Base-by-base conservation (phyloP, 495 filamentous ascomycete species). In the Cenococcum geophilum region DNA sequence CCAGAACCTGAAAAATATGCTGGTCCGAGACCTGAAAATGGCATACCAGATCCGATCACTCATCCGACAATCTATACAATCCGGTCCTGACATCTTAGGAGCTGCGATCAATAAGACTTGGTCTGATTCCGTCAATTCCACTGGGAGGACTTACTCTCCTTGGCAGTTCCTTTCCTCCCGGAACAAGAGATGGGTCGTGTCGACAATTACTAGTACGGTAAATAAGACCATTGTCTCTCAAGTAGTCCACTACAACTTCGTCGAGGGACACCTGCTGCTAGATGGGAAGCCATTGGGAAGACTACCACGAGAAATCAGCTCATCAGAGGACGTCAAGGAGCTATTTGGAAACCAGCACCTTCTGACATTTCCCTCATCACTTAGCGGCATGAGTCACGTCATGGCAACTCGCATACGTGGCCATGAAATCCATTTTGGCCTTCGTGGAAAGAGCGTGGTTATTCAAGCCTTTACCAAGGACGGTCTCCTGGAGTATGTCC, bases 11-110 rank as follows among this genome's bases (percentile, higher is more conserved):
- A 70, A 61, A 43, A 75, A 70, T 34, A 73, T 79, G 35, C 64
- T 82, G 0, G 62, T 81, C 20, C 76, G 75, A 4, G 82, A 82
- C 55, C 66, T 78, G 4, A 83, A 82, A 49, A 73, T 80, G 71
- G 61, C 72, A 0, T 70, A 71, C 63, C 58, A 65, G 35, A 68
- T 85, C 6, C 69, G 70, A 20, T 5, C 49, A 9, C 56, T 75
- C 3, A 34, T 83, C 0, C 59, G 65, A 12, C 37, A 6, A 4
- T 73, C 64, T 8, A 59, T 66, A n/a, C 10, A 56, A 37, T 16
- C 8, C 12, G 6, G 21, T 9, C 60, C 47, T n/a, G 11, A 54
- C 2, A 56, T 42, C 22, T 12, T 66, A n/a, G 48, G 48, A 10
- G 27, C 27, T 22, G 64, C 64, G 10, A 49, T 66, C 20, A 56